Evolutionary conservation across 2,329 filamentous ascomycete genomes (phyloP).

Genomic region (Ophiostoma angusticollis): DNA sequence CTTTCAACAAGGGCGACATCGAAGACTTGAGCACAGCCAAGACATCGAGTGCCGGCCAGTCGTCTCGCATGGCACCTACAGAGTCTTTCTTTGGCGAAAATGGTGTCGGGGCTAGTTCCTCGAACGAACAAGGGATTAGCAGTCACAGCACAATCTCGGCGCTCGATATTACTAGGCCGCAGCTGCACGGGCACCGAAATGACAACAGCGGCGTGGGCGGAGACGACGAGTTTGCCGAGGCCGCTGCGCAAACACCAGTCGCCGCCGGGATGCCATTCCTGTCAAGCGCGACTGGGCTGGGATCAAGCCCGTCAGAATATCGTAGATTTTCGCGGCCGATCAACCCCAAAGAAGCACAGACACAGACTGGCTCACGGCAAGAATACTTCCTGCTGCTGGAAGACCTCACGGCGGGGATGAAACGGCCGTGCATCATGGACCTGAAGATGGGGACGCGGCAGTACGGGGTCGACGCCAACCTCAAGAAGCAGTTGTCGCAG

Average conservation of each 20-base stretch:
- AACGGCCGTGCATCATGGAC: constrained; percentile 89
- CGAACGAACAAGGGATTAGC: not conserved
- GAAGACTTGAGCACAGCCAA: constrained; percentile 24
- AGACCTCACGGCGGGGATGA: constrained; percentile 93
- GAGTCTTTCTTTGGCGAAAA: not conserved
- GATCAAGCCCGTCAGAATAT: constrained; percentile 27
- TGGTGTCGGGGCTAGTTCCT: not conserved
- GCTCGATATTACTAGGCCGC: constrained; percentile 8
- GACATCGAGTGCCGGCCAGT: constrained; percentile 9
- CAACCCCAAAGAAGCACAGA: constrained; percentile 67
- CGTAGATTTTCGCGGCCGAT: constrained; percentile 44
- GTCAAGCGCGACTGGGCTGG: constrained; percentile 17
- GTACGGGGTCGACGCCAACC: constrained; percentile 81
- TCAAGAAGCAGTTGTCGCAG: constrained; percentile 89
- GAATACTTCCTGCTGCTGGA: constrained; percentile 90
- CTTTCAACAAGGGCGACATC: constrained; percentile 60
- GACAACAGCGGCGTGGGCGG: constrained; percentile 1
- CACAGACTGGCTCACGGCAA: constrained; percentile 51
- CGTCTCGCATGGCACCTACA: constrained; percentile 8
- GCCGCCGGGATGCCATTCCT: not conserved
- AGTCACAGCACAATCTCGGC: constrained; percentile 12
- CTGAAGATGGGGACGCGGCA: constrained; percentile 98
- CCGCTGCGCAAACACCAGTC: constrained; percentile 5
- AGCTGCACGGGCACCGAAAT: not conserved
- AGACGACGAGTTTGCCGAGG: not conserved